phyloP scores from a whole-genome alignment of 495 filamentous ascomycete species.

The Tuber umbilicatum region DNA sequence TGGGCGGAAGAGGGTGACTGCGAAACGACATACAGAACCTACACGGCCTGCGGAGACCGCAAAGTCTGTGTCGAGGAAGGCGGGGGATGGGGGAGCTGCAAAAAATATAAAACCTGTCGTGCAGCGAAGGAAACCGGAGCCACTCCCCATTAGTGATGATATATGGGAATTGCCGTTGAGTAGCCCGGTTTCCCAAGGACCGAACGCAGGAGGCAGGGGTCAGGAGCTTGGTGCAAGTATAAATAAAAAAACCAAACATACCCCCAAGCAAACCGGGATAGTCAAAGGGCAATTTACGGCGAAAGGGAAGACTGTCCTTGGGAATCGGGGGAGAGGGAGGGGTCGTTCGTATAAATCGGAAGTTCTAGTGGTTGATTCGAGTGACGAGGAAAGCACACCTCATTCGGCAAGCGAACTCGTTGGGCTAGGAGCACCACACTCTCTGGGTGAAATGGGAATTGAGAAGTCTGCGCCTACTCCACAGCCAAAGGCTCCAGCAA shows the following conservation, averaged over 20 bases:
- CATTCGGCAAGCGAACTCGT: not conserved
- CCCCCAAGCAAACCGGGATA: not conserved
- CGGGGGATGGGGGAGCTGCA: not conserved
- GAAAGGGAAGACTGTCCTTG: not conserved
- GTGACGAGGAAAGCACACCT: not conserved
- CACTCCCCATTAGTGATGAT: not conserved
- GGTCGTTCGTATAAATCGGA: not conserved
- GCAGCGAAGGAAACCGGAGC: not conserved
- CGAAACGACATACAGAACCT: not conserved
- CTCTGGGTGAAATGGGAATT: not conserved
- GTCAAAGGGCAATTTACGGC: not conserved
- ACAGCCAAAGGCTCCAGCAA: not conserved
- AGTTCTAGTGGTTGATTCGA: not conserved
- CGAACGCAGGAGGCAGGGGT: not conserved
- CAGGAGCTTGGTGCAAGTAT: not conserved
- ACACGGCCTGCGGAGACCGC: not conserved
- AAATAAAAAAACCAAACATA: not conserved
- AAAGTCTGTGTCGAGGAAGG: not conserved
- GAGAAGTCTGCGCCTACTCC: not conserved
- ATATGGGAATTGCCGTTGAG: slow-evolving; percentile 1
- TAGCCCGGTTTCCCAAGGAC: not conserved
- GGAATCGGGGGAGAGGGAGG: not conserved
- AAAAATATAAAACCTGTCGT: not conserved
- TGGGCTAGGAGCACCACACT: not conserved
- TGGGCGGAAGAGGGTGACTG: not conserved